These are phyloP conservation scores for Paecilomyces dactylethromorphus DNA, from an alignment of 2,329 filamentous ascomycete genomes.

Conservation along the genomic window DNA sequence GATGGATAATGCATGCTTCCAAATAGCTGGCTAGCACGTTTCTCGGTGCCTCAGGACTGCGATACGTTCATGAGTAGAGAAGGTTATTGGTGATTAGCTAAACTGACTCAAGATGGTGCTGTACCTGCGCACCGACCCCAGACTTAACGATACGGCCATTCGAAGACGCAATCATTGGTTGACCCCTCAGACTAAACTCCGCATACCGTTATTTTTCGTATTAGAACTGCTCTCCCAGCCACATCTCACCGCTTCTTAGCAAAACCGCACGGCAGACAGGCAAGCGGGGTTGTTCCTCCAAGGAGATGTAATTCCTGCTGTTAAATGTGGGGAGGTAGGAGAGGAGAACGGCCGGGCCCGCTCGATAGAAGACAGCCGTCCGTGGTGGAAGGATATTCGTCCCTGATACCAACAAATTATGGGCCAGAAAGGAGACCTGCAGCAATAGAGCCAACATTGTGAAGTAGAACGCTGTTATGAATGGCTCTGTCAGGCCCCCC, in stretches of 20 bases:
- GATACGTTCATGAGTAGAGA: not conserved
- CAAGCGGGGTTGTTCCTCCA: not conserved
- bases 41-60: not conserved
- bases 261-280: not conserved
- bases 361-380: not conserved
- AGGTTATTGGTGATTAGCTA: not conserved
- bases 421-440: not conserved
- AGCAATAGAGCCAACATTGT: not conserved
- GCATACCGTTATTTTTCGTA: not conserved
- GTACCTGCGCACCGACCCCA: not conserved
- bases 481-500: not conserved
- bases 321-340: not conserved
- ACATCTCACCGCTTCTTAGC: not conserved
- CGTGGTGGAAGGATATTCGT: not conserved
- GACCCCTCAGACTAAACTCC: not conserved
- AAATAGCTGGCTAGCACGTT: not conserved
- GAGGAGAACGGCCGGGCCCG: not conserved
- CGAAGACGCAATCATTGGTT: not conserved
- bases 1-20: not conserved
- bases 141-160: not conserved
- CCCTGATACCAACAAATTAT: not conserved
- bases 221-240: not conserved
- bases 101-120: not conserved
- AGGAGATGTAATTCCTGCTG: not conserved
- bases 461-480: not conserved